Percentiles rank a stretch among this genome's conserved stretches.
Conservation (phyloP, 495 filamentous ascomycete species). For the Poronia punctata region DNA sequence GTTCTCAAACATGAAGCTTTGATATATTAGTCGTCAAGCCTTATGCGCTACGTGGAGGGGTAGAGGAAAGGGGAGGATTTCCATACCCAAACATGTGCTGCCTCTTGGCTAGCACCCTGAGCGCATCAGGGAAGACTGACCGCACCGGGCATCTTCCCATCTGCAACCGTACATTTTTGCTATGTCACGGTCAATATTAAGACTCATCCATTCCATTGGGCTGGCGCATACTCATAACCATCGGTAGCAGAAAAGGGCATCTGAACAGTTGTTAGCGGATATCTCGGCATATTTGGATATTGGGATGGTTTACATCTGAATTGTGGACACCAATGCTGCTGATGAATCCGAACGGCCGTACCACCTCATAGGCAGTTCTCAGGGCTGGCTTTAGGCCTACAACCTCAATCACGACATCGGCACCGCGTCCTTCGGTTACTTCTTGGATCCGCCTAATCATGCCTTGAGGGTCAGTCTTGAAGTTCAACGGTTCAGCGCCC, state of each 20-base stretch:
- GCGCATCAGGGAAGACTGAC: slow-evolving; percentile 70
- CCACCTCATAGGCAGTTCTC: slow-evolving; percentile 72
- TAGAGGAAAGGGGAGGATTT: slow-evolving; percentile 4
- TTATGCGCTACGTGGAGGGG: background rate
- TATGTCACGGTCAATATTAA: slow-evolving; percentile 17
- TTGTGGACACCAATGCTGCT: slow-evolving; percentile 92
- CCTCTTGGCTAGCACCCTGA: slow-evolving; percentile 72
- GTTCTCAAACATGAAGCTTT: slow-evolving; percentile 87
- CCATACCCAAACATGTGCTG: slow-evolving; percentile 75
- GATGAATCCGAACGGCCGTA: slow-evolving; percentile 83
- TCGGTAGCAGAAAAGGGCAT: slow-evolving; percentile 80
- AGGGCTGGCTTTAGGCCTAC: slow-evolving; percentile 82
- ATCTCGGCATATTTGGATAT: background rate
- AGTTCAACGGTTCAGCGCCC: slow-evolving; percentile 85
- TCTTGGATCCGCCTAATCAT: slow-evolving; percentile 66
- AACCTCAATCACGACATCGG: slow-evolving; percentile 87
- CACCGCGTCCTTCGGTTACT: slow-evolving; percentile 74
- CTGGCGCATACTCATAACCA: slow-evolving; percentile 56
- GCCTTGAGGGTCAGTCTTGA: slow-evolving; percentile 58
- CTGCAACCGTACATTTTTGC: slow-evolving; percentile 83
- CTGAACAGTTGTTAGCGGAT: slow-evolving; percentile 32
- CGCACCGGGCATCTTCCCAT: slow-evolving; percentile 93
- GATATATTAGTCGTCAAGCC: slow-evolving; percentile 1
- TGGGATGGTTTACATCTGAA: slow-evolving; percentile 51
- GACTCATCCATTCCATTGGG: background rate